Evolutionary conservation across 2,329 filamentous ascomycete genomes (phyloP).

Genomic region (Epichloe sylvatica): DNA sequence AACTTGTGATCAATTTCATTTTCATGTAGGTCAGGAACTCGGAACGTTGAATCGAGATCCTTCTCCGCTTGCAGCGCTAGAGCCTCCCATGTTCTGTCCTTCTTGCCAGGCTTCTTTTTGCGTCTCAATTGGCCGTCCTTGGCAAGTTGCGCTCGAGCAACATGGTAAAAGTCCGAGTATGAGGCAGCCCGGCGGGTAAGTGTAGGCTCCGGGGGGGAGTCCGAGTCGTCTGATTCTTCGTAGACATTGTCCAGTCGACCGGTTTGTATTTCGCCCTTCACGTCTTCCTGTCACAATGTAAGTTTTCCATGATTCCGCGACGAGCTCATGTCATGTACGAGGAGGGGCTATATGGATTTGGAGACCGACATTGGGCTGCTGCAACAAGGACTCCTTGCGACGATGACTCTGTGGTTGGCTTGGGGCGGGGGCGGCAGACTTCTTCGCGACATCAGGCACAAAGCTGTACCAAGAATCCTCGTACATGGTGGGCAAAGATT

Average conservation of each 20-base stretch:
- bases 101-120: constrained; percentile 23
- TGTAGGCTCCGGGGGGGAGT: constrained; percentile 49
- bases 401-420: constrained; percentile 39
- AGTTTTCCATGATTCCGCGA: constrained; percentile 9
- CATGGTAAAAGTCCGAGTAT: constrained; percentile 60
- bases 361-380: constrained; percentile 45
- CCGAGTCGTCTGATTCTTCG: constrained; percentile 41
- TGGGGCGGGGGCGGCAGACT: constrained; percentile 30
- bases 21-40: constrained; percentile 7
- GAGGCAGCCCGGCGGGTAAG: constrained; percentile 56
- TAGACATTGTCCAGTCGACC: constrained; percentile 43
- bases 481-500: constrained; percentile 43
- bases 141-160: constrained; percentile 41
- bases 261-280: constrained; percentile 33
- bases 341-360: constrained; percentile 6
- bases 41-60: constrained; percentile 13
- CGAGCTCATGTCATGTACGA: not conserved
- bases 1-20: constrained; percentile 47
- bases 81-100: constrained; percentile 36
- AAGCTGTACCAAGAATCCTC: constrained; percentile 78
- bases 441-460: constrained; percentile 46
- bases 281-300: constrained; percentile 33
- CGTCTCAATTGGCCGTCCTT: constrained; percentile 32
- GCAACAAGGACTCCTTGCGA: constrained; percentile 55
- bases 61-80: constrained; percentile 17